Conservation (phyloP, 495 filamentous ascomycete species). For the Apodospora peruviana region DNA sequence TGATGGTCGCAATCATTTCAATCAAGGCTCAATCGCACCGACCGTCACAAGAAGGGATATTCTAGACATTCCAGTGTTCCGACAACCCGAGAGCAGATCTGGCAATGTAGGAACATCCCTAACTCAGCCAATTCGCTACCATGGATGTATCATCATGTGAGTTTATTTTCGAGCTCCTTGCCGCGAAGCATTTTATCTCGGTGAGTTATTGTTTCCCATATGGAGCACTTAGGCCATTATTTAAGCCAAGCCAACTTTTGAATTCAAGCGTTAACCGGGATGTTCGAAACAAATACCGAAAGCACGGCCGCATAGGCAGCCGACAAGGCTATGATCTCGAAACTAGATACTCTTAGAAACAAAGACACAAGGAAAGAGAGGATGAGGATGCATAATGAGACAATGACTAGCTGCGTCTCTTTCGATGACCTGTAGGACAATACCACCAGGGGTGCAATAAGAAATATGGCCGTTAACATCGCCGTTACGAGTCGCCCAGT, state of each 20-base stretch:
- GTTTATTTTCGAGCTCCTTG: not conserved
- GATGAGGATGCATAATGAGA: not conserved
- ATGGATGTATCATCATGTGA: not conserved
- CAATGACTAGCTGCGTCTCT: not conserved
- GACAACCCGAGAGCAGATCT: too few species aligned
- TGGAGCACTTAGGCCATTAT: not conserved
- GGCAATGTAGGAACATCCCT: too few species aligned
- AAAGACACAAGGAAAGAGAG: not conserved
- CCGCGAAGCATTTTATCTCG: not conserved
- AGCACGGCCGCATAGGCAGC: conserved; percentile 2
- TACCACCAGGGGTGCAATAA: not conserved
- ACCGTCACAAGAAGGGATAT: too few species aligned
- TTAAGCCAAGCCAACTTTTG: not conserved
- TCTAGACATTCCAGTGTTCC: too few species aligned
- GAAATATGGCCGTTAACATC: conserved; percentile 1
- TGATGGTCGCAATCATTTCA: too few species aligned
- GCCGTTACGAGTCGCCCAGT: not conserved
- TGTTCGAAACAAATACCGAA: not conserved
- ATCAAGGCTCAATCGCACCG: too few species aligned
- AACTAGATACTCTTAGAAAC: conserved; percentile 1
- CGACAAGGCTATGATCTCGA: conserved; percentile 1
- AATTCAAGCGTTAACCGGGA: not conserved
- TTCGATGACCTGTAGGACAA: conserved; percentile 1
- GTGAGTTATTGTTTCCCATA: not conserved
- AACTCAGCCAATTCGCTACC: too few species aligned